Percentiles rank a stretch among this genome's conserved stretches.
These are phyloP conservation scores for Lentinula boryana DNA, from an alignment of 768 basidiomycete genomes.

Conservation along the genomic window DNA sequence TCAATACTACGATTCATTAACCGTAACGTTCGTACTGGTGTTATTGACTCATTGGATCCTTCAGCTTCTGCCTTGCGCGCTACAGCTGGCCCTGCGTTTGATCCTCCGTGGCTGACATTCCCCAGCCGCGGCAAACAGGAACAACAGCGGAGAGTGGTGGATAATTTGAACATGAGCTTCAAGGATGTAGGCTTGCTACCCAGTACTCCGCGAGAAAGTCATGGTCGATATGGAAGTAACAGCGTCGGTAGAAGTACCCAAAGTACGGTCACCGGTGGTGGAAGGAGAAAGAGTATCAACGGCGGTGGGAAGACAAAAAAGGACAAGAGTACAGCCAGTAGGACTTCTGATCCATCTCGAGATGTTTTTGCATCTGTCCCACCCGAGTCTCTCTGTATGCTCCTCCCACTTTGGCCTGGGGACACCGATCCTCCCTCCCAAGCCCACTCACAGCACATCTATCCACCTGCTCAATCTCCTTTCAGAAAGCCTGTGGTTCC, in stretches of 20 bases:
- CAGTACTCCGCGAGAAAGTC: conserved; percentile 22
- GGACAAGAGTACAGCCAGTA: conserved; percentile 9
- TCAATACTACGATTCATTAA: not conserved
- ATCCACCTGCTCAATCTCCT: conserved; percentile 10
- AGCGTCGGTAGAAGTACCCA: conserved; percentile 8
- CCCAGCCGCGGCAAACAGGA: conserved; percentile 62
- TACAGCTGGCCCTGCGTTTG: conserved; percentile 4
- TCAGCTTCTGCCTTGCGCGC: not conserved
- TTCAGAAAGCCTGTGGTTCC: conserved; percentile 32
- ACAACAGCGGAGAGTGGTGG: conserved; percentile 60
- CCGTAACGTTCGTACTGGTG: not conserved
- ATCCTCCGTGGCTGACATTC: conserved; percentile 60
- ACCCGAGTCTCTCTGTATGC: conserved; percentile 71
- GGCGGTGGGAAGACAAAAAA: conserved; percentile 13
- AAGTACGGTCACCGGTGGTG: conserved; percentile 15
- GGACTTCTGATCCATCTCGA: not conserved
- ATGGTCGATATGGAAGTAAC: not conserved
- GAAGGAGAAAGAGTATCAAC: conserved; percentile 19
- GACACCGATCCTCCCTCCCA: conserved; percentile 50
- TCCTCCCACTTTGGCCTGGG: conserved; percentile 79
- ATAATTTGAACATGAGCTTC: conserved; percentile 69
- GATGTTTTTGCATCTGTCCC: conserved; percentile 48
- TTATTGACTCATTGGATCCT: not conserved
- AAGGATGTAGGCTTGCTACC: conserved; percentile 76
- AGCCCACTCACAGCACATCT: conserved; percentile 10